These are phyloP conservation scores for Barnettozyma populi DNA, from an alignment of 805 yeast species.

Conservation along the genomic window DNA sequence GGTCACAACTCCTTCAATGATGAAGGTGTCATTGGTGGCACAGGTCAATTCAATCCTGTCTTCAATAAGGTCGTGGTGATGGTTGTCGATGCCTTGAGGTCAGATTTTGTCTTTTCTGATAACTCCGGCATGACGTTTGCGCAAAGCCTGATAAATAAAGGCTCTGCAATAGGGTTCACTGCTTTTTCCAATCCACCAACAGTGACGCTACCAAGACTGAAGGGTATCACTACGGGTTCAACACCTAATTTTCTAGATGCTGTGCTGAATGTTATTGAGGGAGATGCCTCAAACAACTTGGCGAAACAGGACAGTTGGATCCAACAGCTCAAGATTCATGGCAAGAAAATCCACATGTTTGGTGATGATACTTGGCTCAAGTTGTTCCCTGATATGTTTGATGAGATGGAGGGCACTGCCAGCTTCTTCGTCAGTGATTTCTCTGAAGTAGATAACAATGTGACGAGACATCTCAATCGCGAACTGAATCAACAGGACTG, in stretches of 20 bases:
- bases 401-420: conserved; percentile 74
- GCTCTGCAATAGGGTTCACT: conserved; percentile 81
- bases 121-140: conserved; percentile 61
- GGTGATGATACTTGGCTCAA: conserved; percentile 99
- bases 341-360: conserved; percentile 61
- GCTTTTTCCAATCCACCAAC: conserved; percentile 95
- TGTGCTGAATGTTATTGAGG: conserved; percentile 88
- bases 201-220: conserved; percentile 88
- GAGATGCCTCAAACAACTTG: conserved; percentile 63
- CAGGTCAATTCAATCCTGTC: conserved; percentile 33
- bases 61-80: conserved; percentile 70
- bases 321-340: conserved; percentile 45
- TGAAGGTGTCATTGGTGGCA: conserved; percentile 11
- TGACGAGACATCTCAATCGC: conserved; percentile 73
- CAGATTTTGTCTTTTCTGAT: conserved; percentile 75
- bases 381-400: conserved; percentile 70
- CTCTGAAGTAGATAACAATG: conserved; percentile 89
- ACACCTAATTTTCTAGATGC: conserved; percentile 94
- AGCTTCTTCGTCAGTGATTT: conserved; percentile 94
- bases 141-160: conserved; percentile 58
- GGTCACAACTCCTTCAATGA: conserved; percentile 41
- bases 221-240: conserved; percentile 92
- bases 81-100: conserved; percentile 89
- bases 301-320: conserved; percentile 85
- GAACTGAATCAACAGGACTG: conserved; percentile 52